Evolutionary conservation across 257 asterid genomes (phyloP).

Genomic region (Paulownia fortunei): DNA sequence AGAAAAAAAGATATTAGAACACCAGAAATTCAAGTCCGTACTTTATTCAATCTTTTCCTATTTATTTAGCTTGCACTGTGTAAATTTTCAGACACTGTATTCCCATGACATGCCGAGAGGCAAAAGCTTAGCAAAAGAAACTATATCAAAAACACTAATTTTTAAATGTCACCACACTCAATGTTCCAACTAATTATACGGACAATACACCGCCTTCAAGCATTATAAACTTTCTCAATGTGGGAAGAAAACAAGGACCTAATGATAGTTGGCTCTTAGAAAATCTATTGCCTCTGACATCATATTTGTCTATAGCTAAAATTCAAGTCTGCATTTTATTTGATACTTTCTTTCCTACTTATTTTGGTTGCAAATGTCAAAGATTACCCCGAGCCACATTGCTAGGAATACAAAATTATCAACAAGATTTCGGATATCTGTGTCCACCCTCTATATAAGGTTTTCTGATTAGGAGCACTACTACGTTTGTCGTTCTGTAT

Average conservation of each 20-base stretch:
- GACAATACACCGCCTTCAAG: neutral
- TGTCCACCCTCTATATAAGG: conserved; percentile 67
- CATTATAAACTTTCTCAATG: neutral
- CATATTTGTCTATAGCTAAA: neutral
- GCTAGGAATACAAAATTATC: conserved; percentile 65
- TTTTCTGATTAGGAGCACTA: conserved; percentile 69
- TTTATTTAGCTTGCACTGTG: neutral
- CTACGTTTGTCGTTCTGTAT: too few relatives aligned
- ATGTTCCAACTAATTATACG: neutral
- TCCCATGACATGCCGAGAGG: neutral
- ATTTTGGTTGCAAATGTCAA: neutral
- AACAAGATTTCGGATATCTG: conserved; percentile 64
- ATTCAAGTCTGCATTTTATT: neutral
- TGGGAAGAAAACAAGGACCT: neutral
- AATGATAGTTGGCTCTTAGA: neutral
- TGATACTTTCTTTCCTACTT: neutral
- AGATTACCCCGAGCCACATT: conserved; percentile 60
- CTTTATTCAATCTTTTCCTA: neutral
- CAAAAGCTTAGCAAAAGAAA: neutral
- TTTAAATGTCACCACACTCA: neutral
- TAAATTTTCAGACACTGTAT: neutral
- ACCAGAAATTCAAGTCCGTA: neutral
- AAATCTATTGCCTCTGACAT: neutral
- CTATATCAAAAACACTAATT: neutral
- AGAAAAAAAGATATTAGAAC: neutral